Evolutionary conservation across 169 alveolate genomes (phyloP), one percentile per base, ranked within the genome.

Genomic region (Plasmodium inui): DNA sequence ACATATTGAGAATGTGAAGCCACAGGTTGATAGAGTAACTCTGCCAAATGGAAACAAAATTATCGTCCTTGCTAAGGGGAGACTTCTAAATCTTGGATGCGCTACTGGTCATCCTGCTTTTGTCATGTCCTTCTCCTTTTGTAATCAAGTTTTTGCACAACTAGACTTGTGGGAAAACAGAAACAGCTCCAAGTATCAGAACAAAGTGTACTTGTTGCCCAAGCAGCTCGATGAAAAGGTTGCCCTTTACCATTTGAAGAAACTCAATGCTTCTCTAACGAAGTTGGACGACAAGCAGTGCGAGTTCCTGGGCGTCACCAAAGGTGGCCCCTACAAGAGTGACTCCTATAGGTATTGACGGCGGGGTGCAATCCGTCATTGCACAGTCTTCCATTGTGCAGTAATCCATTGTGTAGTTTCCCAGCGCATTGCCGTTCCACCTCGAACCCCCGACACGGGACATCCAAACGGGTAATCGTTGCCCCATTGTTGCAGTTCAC

Each of bases 61-160:
- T 79, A 98, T 99, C 78, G 95, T 99, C 82, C 96, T 99, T 55
- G 99, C 99, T 30, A 96, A 98, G 85, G 99, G 99, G n/a, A 97
- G 99, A 89, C 97, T 99, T 74, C 96, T 98, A 86, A 99, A 99
- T 97, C 98, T 99, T 22, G 99, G 99, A 34, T 99, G 99, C 80
- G 99, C 99, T 93, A 98, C 99, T 71, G 99, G 99, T 4, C 99
- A 99, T 94, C 99, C 99, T 26, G 98, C 99, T 67, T 98, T 99
- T 95, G 99, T 99, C 71, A 98, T 99, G 99, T 98, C 99, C 71
- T 97, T 98, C 96, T 98, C 99, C 22, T 99, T 99, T 98, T 98
- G 99, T 71, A 99, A 98, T 96, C 99, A 99, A 96, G 96, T 82
- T 41, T 97, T 96, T 78, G 96, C 97, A 17, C 97, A 96, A 55